A percentile compares a stretch with the other conserved stretches of the same genome.
These are phyloP conservation scores for Decorospora gaudefroyi DNA, from an alignment of 2,329 filamentous ascomycete genomes.

Conservation along the genomic window DNA sequence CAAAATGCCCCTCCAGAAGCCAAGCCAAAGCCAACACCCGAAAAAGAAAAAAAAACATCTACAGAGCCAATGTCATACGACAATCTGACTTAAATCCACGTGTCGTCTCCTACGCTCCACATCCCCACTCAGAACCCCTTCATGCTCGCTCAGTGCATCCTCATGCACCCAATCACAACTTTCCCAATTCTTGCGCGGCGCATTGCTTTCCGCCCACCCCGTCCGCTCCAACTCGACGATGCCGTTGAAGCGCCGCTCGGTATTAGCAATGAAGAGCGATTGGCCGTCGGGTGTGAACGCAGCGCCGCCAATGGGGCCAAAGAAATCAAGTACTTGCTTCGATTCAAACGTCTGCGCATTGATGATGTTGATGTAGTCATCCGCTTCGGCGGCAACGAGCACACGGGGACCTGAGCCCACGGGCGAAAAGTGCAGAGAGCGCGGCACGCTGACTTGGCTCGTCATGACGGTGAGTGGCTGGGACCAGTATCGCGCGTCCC, in stretches of 20 bases:
- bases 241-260: slow-evolving; percentile 68
- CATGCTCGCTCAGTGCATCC: slow-evolving; percentile 20
- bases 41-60: no score
- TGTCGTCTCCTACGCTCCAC: slow-evolving; percentile 29
- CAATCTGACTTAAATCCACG: slow-evolving; percentile 31
- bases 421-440: slow-evolving; percentile 73
- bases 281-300: slow-evolving; percentile 69
- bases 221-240: slow-evolving; percentile 64
- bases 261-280: slow-evolving; percentile 70
- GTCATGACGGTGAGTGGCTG: slow-evolving; percentile 60
- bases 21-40: no score
- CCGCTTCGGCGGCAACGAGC: slow-evolving; percentile 74
- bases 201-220: slow-evolving; percentile 30
- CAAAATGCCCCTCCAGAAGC: no score
- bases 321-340: slow-evolving; percentile 74
- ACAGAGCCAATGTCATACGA: slow-evolving; percentile 38
- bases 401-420: slow-evolving; percentile 68
- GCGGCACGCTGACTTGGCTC: slow-evolving; percentile 69
- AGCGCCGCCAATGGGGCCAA: slow-evolving; percentile 74
- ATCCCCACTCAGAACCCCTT: slow-evolving; percentile 13
- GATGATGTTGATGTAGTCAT: slow-evolving; percentile 72
- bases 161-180: slow-evolving; percentile 34
- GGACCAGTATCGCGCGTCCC: slow-evolving; percentile 74
- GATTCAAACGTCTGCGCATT: slow-evolving; percentile 66
- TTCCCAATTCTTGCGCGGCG: slow-evolving; percentile 11